Evolutionary conservation across 2,329 filamentous ascomycete genomes (phyloP).

Genomic region (Trichophyton schoenleinii): DNA sequence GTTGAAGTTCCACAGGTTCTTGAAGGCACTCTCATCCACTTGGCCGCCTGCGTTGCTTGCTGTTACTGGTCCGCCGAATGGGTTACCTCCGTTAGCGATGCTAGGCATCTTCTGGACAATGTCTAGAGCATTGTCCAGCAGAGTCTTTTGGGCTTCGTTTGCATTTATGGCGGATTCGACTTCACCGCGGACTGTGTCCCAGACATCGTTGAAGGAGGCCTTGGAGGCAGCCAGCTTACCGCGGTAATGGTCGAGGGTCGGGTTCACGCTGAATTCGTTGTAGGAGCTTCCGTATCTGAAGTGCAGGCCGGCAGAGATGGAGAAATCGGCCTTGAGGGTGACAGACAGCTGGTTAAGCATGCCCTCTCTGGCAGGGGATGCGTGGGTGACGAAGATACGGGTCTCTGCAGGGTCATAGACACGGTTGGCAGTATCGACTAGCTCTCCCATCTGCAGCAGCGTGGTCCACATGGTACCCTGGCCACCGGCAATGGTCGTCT

Average conservation of each 20-base stretch:
- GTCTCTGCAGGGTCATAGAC: slow-evolving; percentile 98
- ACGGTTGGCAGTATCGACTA: slow-evolving; percentile 93
- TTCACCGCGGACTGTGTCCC: slow-evolving; percentile 95
- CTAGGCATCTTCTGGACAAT: slow-evolving; percentile 98
- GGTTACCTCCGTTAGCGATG: slow-evolving; percentile 88
- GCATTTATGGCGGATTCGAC: slow-evolving; percentile 88
- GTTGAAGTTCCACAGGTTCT: slow-evolving; percentile 99
- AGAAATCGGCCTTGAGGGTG: slow-evolving; percentile 95
- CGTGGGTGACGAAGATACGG: slow-evolving; percentile 90
- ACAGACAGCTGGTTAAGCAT: slow-evolving; percentile 96
- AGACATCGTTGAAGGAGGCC: slow-evolving; percentile 97
- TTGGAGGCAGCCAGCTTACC: slow-evolving; percentile 97
- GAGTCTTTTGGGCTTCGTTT: slow-evolving; percentile 85
- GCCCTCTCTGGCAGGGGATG: slow-evolving; percentile 89
- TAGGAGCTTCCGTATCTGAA: slow-evolving; percentile 99
- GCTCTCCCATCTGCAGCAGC: slow-evolving; percentile 90
- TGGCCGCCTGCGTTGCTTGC: slow-evolving; percentile 63
- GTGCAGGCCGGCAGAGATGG: slow-evolving; percentile 89
- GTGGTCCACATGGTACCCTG: slow-evolving; percentile 99
- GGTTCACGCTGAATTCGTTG: slow-evolving; percentile 99
- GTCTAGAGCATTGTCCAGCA: slow-evolving; percentile 79
- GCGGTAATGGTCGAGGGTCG: slow-evolving; percentile 92
- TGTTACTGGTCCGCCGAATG: slow-evolving; percentile 75
- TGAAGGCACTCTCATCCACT: slow-evolving; percentile 97
- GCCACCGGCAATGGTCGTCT: slow-evolving; percentile 93